Evolutionary conservation across 306 rosid species (phyloP), one percentile per base, ranked within the genome.

Genomic region (Datisca glomerata): DNA sequence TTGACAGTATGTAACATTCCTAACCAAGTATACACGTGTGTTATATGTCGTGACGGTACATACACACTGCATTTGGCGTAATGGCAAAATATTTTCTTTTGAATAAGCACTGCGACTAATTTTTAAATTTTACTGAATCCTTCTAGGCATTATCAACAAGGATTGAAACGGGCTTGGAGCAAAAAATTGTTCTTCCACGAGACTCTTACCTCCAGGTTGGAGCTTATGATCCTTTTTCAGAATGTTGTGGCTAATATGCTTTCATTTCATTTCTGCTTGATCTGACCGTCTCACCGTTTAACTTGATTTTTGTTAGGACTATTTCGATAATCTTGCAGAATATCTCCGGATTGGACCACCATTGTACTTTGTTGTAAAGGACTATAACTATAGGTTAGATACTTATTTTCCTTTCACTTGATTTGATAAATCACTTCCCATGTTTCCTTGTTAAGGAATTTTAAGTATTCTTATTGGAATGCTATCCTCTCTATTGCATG

Each of bases 191-290:
- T 63, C 97, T 87, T 80, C 97, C 97, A 2, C 72, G 93, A 44
- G 85, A 87, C 69, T 87, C 97, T 67, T 87, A 87, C 64, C 97
- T 87, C 51, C 97, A 87, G 97, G 97, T 87, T 55, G 55, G 48
- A 42, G 54, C 39, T 54, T 56, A 16, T 48, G 14, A 18, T 34
- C 47, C 24, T 25, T 47, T 47, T 49, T 25, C 43, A 11, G 55
- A 32, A 27, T 41, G 21, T 51, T 20, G 29, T 40, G 23, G 33
- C 42, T 37, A 15, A 17, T 23, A 34, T 27, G n/a, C 36, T 11
- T 25, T 13, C 5, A 15, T 42, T 29, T 40, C 29, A 12, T 32
- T 23, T 16, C 21, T 21, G 20, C 17, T 28, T 38, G 12, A 21
- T 55, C 32, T 48, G 37, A 21, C 27, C 29, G 51, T 53, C 34